phyloP scores from a whole-genome alignment of 352 stramenopile species.

The Pythium diclinum region DNA sequence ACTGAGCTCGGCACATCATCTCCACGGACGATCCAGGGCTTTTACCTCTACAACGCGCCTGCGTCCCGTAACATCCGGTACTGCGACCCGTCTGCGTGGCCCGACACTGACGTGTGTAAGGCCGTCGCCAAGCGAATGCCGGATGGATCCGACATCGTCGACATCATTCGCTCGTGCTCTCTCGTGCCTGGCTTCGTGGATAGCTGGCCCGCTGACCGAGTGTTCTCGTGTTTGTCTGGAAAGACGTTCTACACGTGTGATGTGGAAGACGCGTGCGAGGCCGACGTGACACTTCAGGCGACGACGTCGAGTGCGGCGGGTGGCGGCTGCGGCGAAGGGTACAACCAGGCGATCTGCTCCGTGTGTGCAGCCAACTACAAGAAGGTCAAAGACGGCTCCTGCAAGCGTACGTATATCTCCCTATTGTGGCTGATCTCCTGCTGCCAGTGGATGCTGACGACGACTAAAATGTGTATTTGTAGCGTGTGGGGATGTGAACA shows the following conservation, averaged over 20 bases:
- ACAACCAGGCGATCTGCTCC: slow-evolving; percentile 66
- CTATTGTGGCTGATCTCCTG: background rate
- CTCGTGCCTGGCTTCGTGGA: slow-evolving; percentile 36
- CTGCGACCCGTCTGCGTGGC: slow-evolving; percentile 42
- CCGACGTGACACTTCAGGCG: slow-evolving; percentile 45
- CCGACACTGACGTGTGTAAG: slow-evolving; percentile 49
- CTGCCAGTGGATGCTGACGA: background rate
- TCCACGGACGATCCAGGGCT: slow-evolving; percentile 50
- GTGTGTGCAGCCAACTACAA: slow-evolving; percentile 60
- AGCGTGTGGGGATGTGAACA: slow-evolving; percentile 57
- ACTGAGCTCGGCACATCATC: slow-evolving; percentile 47
- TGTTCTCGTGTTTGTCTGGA: slow-evolving; percentile 57
- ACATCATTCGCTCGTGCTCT: slow-evolving; percentile 46
- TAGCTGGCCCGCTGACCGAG: slow-evolving; percentile 52
- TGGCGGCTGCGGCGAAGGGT: slow-evolving; percentile 44
- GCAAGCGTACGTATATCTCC: slow-evolving; percentile 42
- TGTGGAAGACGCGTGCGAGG: slow-evolving; percentile 45
- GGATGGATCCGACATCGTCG: slow-evolving; percentile 20
- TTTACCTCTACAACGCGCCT: slow-evolving; percentile 52
- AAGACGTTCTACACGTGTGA: slow-evolving; percentile 68
- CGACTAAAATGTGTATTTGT: background rate
- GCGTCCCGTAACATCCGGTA: slow-evolving; percentile 34
- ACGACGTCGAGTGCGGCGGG: slow-evolving; percentile 19
- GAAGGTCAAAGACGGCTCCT: slow-evolving; percentile 50
- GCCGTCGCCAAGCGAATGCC: slow-evolving; percentile 19